phyloP scores from a whole-genome alignment of 345 rosid species.

The Arabis alpina region DNA sequence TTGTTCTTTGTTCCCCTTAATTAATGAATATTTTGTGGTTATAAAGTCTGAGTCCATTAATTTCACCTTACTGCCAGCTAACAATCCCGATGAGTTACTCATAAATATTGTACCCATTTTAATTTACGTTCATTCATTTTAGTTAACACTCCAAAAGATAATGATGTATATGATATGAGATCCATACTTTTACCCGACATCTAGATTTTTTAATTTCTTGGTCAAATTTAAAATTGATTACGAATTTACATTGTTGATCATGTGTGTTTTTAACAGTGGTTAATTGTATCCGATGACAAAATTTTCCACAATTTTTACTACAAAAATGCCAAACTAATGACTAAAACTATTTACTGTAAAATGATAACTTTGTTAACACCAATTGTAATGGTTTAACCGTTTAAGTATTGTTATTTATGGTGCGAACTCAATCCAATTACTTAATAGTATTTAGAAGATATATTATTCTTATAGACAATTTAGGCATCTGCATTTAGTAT shows the following conservation, averaged over 20 bases:
- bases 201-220: not conserved
- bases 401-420: not conserved
- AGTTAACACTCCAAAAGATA: constrained; percentile 17
- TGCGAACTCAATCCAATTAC: not conserved
- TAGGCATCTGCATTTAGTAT: too few species aligned
- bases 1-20: constrained; percentile 35
- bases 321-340: not conserved
- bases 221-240: not conserved
- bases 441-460: not conserved
- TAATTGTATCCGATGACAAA: not conserved
- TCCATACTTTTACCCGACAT: constrained; percentile 29
- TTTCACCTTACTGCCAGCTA: constrained; percentile 49
- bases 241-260: not conserved
- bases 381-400: not conserved
- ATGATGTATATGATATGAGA: constrained; percentile 35
- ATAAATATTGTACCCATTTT: constrained; percentile 32
- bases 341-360: not conserved
- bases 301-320: not conserved
- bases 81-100: constrained; percentile 47
- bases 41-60: constrained; percentile 44
- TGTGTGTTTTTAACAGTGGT: constrained; percentile 5
- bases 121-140: constrained; percentile 18
- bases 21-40: constrained; percentile 30
- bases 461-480: too few species aligned
- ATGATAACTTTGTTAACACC: not conserved